A percentile compares a stretch with the other conserved stretches of the same genome.
phyloP scores from a whole-genome alignment of 805 yeast species.

The Kluyveromyces dobzhanskii region DNA sequence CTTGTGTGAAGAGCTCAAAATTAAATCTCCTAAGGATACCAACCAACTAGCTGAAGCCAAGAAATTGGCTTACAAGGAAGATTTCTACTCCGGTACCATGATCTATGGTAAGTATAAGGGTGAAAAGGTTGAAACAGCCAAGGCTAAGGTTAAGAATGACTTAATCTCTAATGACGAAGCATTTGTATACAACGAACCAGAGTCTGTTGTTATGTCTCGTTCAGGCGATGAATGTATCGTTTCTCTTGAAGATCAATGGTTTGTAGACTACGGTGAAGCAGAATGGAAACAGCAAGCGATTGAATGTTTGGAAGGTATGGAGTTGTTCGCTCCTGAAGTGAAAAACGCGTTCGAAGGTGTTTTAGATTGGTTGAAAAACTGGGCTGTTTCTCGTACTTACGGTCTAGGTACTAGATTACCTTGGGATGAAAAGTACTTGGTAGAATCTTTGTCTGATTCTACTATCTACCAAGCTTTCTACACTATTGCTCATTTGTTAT shows the following conservation, averaged over 20 bases:
- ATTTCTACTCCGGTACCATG: conserved; percentile 85
- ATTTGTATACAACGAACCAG: conserved; percentile 92
- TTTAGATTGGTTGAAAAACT: conserved; percentile 90
- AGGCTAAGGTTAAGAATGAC: conserved; percentile 77
- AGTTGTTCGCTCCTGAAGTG: conserved; percentile 74
- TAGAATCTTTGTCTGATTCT: conserved; percentile 93
- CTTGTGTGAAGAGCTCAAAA: conserved; percentile 78
- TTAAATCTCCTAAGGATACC: conserved; percentile 89
- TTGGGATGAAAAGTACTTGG: conserved; percentile 91
- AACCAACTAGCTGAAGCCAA: conserved; percentile 85
- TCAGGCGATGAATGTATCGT: conserved; percentile 97
- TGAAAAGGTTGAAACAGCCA: conserved; percentile 84
- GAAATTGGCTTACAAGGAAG: conserved; percentile 93
- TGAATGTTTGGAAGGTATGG: conserved; percentile 69
- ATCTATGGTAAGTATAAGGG: conserved; percentile 76
- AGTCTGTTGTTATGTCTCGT: conserved; percentile 79
- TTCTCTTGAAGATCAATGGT: conserved; percentile 98
- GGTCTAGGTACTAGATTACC: conserved; percentile 94
- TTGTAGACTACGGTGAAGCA: conserved; percentile 92
- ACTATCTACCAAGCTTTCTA: conserved; percentile 93
- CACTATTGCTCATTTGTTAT: conserved; percentile 81
- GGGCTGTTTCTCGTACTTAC: conserved; percentile 96
- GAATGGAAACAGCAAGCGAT: conserved; percentile 75
- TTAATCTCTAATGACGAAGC: conserved; percentile 71
- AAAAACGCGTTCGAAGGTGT: conserved; percentile 89